Evolutionary conservation across 2,329 filamentous ascomycete genomes (phyloP).

Genomic region (Epichloe aotearoae): DNA sequence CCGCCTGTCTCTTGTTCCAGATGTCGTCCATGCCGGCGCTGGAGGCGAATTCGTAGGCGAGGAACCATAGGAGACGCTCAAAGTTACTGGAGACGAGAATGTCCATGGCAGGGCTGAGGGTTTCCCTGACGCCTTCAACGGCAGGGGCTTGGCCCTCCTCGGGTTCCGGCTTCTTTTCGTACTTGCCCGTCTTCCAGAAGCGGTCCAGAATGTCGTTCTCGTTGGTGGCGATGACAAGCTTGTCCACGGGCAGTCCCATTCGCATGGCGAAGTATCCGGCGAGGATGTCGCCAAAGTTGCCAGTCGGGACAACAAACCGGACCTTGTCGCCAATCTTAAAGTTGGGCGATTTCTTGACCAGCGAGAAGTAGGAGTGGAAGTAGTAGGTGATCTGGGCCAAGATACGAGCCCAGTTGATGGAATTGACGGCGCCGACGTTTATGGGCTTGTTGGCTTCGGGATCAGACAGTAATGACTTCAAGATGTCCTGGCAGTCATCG

Average conservation of each 20-base stretch:
- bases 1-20: constrained; percentile 55
- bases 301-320: constrained; percentile 82
- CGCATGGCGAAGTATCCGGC: constrained; percentile 83
- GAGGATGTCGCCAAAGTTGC: constrained; percentile 93
- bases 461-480: constrained; percentile 87
- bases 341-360: constrained; percentile 45
- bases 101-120: constrained; percentile 91
- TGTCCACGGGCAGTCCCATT: constrained; percentile 81
- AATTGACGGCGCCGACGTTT: constrained; percentile 87
- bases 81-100: constrained; percentile 95
- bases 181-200: constrained; percentile 82
- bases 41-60: constrained; percentile 59
- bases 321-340: constrained; percentile 56
- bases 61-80: constrained; percentile 87
- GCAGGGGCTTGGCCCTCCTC: constrained; percentile 36
- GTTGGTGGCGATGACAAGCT: constrained; percentile 87
- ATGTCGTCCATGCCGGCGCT: constrained; percentile 47
- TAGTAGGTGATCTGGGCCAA: constrained; percentile 96
- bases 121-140: constrained; percentile 72
- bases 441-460: constrained; percentile 67
- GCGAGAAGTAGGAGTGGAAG: constrained; percentile 84
- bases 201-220: constrained; percentile 95
- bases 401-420: constrained; percentile 92
- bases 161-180: constrained; percentile 64
- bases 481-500: constrained; percentile 93